Evolutionary conservation across 116 monocot species (phyloP).

Genomic region (Phalaenopsis hybrid): DNA sequence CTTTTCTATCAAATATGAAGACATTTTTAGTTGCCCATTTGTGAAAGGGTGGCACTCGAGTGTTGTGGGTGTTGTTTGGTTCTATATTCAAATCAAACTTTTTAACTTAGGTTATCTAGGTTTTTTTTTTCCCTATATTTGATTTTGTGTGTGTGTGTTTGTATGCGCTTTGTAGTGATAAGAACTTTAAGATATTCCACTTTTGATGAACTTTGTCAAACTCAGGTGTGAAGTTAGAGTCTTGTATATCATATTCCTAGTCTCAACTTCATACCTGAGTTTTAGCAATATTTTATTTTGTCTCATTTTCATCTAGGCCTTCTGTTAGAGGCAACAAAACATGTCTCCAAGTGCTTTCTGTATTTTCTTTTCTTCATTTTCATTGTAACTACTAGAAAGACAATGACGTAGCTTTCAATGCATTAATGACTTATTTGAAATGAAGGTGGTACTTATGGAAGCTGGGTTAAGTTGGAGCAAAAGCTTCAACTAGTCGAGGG

Average conservation of each 20-base stretch:
- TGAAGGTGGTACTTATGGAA: conserved; percentile 72
- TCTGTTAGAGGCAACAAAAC: background rate
- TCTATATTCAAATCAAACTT: background rate
- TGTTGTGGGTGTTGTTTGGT: background rate
- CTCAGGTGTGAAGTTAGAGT: background rate
- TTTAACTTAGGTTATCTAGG: background rate
- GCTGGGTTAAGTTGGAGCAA: conserved; percentile 62
- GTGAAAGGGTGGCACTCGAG: background rate
- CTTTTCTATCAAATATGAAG: background rate
- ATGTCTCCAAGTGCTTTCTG: background rate
- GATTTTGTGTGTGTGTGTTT: too few species aligned
- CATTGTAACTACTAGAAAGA: background rate
- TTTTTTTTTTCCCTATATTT: background rate
- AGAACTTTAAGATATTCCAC: too few species aligned
- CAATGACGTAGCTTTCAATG: background rate
- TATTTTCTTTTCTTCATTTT: background rate
- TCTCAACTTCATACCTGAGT: background rate
- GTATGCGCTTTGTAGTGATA: background rate
- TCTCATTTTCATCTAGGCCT: background rate
- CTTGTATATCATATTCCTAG: background rate
- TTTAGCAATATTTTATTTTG: background rate
- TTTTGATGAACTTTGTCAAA: too few species aligned
- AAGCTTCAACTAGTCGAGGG: conserved; percentile 56
- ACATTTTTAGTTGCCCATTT: background rate
- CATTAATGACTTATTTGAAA: conserved; percentile 7